These are phyloP conservation scores for Cladorrhinum sp. DNA, from an alignment of 2,329 filamentous ascomycete species.

Conservation along the genomic window DNA sequence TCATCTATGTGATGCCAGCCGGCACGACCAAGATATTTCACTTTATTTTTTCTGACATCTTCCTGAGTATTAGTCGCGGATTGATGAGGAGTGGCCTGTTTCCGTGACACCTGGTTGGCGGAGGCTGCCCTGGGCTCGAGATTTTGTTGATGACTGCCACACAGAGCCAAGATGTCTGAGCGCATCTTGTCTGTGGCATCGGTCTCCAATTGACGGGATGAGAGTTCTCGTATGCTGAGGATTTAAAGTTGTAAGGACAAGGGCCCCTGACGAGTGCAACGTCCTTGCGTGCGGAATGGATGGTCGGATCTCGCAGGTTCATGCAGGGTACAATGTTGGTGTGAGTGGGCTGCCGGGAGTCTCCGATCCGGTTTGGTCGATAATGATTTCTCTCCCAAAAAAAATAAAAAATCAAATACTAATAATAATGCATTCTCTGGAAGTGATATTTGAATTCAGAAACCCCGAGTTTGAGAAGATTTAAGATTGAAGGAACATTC, in stretches of 20 bases:
- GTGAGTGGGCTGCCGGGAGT: not conserved
- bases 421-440: no score
- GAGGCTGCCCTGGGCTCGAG: not conserved
- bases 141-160: not conserved
- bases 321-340: constrained; percentile 10
- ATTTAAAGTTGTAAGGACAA: not conserved
- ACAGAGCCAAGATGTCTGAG: not conserved
- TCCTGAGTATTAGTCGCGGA: not conserved
- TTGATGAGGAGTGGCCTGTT: not conserved
- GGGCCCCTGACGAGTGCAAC: constrained; percentile 16
- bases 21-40: not conserved
- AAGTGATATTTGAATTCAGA: no score
- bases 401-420: no score
- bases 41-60: not conserved
- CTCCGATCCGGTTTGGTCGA: not conserved
- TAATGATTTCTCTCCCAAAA: not conserved
- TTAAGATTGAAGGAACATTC: no score
- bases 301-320: constrained; percentile 18
- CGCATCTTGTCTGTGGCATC: not conserved
- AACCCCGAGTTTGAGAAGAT: not conserved
- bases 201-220: not conserved
- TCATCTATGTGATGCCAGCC: constrained; percentile 5
- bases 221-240: not conserved
- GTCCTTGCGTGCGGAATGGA: not conserved
- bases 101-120: no score